These are phyloP conservation scores for Fusarium nurragi DNA, from an alignment of 2,329 filamentous ascomycete genomes.

Conservation along the genomic window DNA sequence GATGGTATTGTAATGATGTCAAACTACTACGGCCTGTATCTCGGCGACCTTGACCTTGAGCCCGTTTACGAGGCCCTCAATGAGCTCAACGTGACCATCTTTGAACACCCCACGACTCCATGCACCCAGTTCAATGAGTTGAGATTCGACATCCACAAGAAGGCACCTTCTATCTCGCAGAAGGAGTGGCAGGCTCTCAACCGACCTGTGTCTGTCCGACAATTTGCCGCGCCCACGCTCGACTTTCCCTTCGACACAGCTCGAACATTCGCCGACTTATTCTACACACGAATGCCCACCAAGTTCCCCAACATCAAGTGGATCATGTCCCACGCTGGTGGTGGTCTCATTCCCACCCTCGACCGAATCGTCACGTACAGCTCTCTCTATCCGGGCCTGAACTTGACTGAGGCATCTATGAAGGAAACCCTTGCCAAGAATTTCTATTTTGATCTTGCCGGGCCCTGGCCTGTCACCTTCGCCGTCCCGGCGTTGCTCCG, in stretches of 20 bases:
- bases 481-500: slow-evolving; percentile 12
- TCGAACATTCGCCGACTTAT: slow-evolving; percentile 33
- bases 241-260: slow-evolving; percentile 28
- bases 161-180: not conserved
- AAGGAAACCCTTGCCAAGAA: not conserved
- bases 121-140: slow-evolving; percentile 15
- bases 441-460: slow-evolving; percentile 17
- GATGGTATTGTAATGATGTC: slow-evolving; percentile 23
- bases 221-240: slow-evolving; percentile 9
- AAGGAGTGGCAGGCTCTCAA: slow-evolving; percentile 23
- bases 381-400: slow-evolving; percentile 7
- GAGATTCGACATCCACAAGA: slow-evolving; percentile 3
- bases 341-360: slow-evolving; percentile 39
- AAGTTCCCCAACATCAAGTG: slow-evolving; percentile 39
- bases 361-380: slow-evolving; percentile 32
- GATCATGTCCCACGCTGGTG: slow-evolving; percentile 44
- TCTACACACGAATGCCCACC: slow-evolving; percentile 31
- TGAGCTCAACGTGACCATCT: slow-evolving; percentile 15
- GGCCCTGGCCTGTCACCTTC: slow-evolving; percentile 12
- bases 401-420: slow-evolving; percentile 11
- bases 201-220: slow-evolving; percentile 8
- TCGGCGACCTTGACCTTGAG: slow-evolving; percentile 9
- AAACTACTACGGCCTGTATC: slow-evolving; percentile 18
- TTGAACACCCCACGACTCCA: slow-evolving; percentile 16
- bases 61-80: not conserved